Base-by-base conservation (phyloP, 2,329 filamentous ascomycete species). In the Davidsoniella neocaledoniae region DNA sequence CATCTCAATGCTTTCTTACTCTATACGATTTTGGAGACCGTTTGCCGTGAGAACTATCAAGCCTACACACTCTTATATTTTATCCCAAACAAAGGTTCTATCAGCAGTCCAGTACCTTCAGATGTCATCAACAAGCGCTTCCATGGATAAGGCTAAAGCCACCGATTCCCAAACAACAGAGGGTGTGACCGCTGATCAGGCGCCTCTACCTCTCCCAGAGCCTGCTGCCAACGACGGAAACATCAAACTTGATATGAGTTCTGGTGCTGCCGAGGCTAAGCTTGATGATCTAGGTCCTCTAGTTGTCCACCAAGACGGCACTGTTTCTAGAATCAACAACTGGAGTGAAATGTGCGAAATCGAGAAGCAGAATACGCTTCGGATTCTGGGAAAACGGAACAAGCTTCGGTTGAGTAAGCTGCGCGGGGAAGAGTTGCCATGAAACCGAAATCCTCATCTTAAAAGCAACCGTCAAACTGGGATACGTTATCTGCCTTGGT, bases 241-340 rank as follows among this genome's bases (percentile, higher is more conserved):
- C 42, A 53, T 58, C 23, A 60, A 56, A n/a, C 60, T 64, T 25
- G 62, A 64, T 55, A 58, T 65, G 53, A 59, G 59, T 44, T 58
- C 58, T 41, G 57, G 52, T 29, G 58, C 55, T 17, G 52, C 60
- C 8, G 60, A 62, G 16, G 69, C 83, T 41, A 74, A 71, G 46
- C 71, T 87, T 7, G 80, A 85, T 58, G 71, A 76, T 54, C 66
- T 87, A 21, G 83, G 83, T 0, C 83, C 83, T 1, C 68, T 87
- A 57, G 81, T 88, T 1, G 77, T 87, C 49, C 83, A 86, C 61
- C 67, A 69, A 54, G 80, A 88, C 62, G 83, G 83, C 17, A 79
- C 79, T 7, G 62, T 86, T 56, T 78, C 77, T 51, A 72, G 82
- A 33, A 83, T 88, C 57, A 65, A 71, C 36, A 87, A 88, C 62